Evolutionary conservation across 2,329 filamentous ascomycete species (phyloP).

Genomic region (Hymenoscyphus infarciens): DNA sequence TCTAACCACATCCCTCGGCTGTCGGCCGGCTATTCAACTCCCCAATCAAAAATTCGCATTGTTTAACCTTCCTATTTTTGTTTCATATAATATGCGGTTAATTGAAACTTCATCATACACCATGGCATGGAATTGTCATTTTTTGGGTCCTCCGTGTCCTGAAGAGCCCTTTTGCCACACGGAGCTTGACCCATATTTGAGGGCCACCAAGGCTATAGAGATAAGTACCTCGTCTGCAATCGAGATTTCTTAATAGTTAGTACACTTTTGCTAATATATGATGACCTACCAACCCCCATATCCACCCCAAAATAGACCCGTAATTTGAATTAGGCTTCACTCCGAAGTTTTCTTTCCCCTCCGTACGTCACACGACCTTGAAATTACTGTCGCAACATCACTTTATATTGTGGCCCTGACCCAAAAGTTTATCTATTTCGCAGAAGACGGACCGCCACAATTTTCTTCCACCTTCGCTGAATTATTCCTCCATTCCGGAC

Average conservation of each 20-base stretch:
- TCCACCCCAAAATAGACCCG: not conserved
- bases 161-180: not conserved
- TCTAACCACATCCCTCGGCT: constrained; percentile 4
- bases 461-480: not conserved
- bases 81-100: constrained; percentile 5
- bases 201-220: not conserved
- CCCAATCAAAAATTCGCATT: not conserved
- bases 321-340: constrained; percentile 3
- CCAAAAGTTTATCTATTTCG: not conserved
- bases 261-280: constrained; percentile 12
- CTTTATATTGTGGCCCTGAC: constrained; percentile 7
- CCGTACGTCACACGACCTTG: not conserved
- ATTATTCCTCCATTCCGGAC: not conserved
- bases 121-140: not conserved
- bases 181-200: constrained; percentile 1
- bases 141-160: not conserved
- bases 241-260: not conserved
- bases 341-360: not conserved
- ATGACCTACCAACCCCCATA: constrained; percentile 2
- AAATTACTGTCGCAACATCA: not conserved
- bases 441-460: not conserved
- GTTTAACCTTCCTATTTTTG: constrained; percentile 5
- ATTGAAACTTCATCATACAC: not conserved
- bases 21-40: constrained; percentile 8
- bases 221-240: constrained; percentile 8